Evolutionary conservation across 2,329 filamentous ascomycete species (phyloP), one percentile per base, ranked within the genome.

Genomic region (Taxawa tesnikishii): DNA sequence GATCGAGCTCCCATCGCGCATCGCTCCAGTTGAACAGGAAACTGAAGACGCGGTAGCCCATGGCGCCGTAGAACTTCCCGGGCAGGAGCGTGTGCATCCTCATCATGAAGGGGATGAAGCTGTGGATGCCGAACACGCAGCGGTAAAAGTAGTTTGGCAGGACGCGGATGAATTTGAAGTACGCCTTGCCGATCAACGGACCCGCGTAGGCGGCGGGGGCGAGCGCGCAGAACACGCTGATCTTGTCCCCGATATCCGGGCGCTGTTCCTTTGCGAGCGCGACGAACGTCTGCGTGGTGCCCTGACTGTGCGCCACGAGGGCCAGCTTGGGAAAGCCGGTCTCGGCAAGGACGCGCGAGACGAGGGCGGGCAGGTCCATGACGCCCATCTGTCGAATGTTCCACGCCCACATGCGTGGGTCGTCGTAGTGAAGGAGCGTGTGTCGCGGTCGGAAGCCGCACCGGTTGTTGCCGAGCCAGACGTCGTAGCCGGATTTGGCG

Each of bases 321-420:
- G 79, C 87, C 4, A 94, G 65, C 52, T 88, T 90, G 11, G 73
- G 63, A 47, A 92, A 94, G 0, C 80, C 78, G 0, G 87, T 94
- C 57, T 92, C 80, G 24, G 67, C 68, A 2, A 94, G 66, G 1
- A 94, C 83, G 5, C 83, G 75, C 0, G 79, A 83, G 2, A 81
- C 70, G 19, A 94, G 67, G 0, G 87, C 85, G 0, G 87, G 70
- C 3, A 96, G 67, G 50, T 96, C 88, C 50, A 92, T 74, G 1
- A 87, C 78, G 3, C 85, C 88, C 81, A 94, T 92, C 49, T 94
- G 83, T 0, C 83, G 74, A 34, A 94, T 92, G 43, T 93, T 93
- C 88, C 88, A 96, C 25, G 78, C 75, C 88, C 88, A 94, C 83
- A 94, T 92, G 17, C 85, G 73, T 2, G 88, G 87, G 49, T 96